Conservation (phyloP, 1,284 basidiomycete species). For the Microbotryum intermedium region DNA sequence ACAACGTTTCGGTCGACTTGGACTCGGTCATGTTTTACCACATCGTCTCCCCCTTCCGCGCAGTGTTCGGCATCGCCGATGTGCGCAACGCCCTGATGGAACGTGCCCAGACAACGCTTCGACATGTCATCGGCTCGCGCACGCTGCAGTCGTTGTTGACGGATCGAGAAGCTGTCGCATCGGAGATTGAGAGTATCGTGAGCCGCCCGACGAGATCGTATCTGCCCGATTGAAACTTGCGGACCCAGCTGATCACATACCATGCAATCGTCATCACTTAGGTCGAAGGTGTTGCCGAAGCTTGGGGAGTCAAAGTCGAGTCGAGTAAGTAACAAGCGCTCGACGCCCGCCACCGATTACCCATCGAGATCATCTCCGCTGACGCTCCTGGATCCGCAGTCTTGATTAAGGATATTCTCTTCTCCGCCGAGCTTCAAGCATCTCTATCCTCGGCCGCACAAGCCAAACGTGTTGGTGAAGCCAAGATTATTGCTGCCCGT, state of each 20-base stretch:
- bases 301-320: too few species aligned
- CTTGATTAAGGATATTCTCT: constrained; percentile 65
- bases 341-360: too few species aligned
- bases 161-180: constrained; percentile 91
- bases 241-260: neutral
- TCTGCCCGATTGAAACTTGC: neutral
- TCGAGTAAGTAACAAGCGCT: too few species aligned
- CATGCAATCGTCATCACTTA: too few species aligned
- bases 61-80: constrained; percentile 84
- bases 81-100: constrained; percentile 79
- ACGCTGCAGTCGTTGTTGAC: constrained; percentile 47
- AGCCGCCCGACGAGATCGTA: constrained; percentile 27
- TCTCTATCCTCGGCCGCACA: constrained; percentile 87
- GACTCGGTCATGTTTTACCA: constrained; percentile 80
- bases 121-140: constrained; percentile 66
- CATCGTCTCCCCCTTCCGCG: constrained; percentile 62
- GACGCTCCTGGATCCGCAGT: too few species aligned
- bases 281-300: too few species aligned
- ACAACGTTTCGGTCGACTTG: constrained; percentile 80
- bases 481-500: constrained; percentile 89
- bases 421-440: constrained; percentile 81
- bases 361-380: too few species aligned
- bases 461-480: constrained; percentile 86
- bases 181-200: constrained; percentile 91
- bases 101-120: constrained; percentile 88